phyloP scores from a whole-genome alignment of 2,329 filamentous ascomycete genomes.

The Alternaria solani region DNA sequence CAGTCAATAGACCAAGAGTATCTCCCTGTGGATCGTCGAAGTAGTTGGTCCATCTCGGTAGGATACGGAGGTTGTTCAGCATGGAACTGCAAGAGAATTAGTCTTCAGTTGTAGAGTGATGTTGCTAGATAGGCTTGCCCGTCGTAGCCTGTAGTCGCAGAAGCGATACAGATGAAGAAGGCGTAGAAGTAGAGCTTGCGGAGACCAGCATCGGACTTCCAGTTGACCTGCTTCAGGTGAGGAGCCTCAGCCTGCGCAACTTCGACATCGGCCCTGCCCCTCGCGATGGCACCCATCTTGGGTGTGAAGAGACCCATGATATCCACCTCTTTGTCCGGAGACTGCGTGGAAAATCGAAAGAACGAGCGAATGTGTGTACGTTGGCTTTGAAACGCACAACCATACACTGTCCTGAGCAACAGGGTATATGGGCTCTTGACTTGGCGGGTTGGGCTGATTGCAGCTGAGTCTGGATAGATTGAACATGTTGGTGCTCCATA shows the following conservation, averaged over 20 bases:
- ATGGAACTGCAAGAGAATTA: constrained; percentile 46
- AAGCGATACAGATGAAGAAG: constrained; percentile 62
- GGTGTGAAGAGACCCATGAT: constrained; percentile 32
- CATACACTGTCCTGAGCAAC: constrained; percentile 21
- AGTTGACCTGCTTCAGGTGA: constrained; percentile 60
- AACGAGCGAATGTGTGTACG: constrained; percentile 14
- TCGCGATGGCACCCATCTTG: constrained; percentile 29
- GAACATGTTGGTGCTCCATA: constrained; percentile 31
- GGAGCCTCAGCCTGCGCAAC: constrained; percentile 60
- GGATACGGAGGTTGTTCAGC: constrained; percentile 55
- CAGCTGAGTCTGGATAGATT: constrained; percentile 26
- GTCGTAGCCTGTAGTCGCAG: constrained; percentile 66
- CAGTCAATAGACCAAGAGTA: constrained; percentile 56
- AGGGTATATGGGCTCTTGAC: constrained; percentile 29
- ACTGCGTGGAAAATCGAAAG: constrained; percentile 11
- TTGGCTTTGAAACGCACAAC: constrained; percentile 22
- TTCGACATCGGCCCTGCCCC: constrained; percentile 36
- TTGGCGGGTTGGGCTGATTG: constrained; percentile 25
- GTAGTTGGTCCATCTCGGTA: constrained; percentile 50
- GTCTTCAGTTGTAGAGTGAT: not conserved
- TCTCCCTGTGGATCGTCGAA: constrained; percentile 51
- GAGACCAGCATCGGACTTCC: constrained; percentile 64
- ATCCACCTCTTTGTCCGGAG: constrained; percentile 15
- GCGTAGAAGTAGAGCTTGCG: constrained; percentile 64
- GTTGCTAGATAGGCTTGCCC: constrained; percentile 50